These are phyloP conservation scores for Myxozyma vanderwaltii DNA, from an alignment of 805 yeast species.

Conservation along the genomic window DNA sequence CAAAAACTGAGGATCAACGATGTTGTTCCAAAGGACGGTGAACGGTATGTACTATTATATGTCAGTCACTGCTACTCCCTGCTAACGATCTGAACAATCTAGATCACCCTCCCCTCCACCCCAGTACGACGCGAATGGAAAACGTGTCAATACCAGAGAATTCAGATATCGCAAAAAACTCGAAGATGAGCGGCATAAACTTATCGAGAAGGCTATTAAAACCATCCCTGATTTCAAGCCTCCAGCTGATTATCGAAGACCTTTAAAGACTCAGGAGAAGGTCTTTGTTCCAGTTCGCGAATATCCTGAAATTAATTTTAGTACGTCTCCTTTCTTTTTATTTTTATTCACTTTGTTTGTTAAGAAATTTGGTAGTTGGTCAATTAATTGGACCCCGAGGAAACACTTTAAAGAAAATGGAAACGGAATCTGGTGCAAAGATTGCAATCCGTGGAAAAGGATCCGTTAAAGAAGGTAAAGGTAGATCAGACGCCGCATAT, in stretches of 20 bases:
- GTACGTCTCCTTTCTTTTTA: slow-evolving; percentile 7
- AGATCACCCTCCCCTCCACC: slow-evolving; percentile 91
- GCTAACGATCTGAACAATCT: too few relatives aligned
- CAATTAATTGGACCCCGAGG: slow-evolving; percentile 94
- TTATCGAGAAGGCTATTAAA: slow-evolving; percentile 74
- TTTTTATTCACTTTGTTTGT: not conserved
- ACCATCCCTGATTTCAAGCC: slow-evolving; percentile 75
- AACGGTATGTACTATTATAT: slow-evolving; percentile 44
- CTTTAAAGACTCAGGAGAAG: slow-evolving; percentile 76
- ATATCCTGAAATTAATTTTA: slow-evolving; percentile 86
- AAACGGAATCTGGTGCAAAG: slow-evolving; percentile 82
- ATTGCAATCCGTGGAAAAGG: slow-evolving; percentile 95
- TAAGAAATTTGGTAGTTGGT: slow-evolving; percentile 55
- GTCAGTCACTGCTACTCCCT: too few relatives aligned
- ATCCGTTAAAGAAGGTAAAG: slow-evolving; percentile 89
- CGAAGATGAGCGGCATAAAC: slow-evolving; percentile 76
- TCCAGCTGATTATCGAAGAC: slow-evolving; percentile 74
- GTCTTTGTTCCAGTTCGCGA: slow-evolving; percentile 81
- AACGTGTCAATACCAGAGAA: slow-evolving; percentile 82
- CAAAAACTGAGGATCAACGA: slow-evolving; percentile 56
- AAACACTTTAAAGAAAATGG: slow-evolving; percentile 76
- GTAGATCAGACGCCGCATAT: slow-evolving; percentile 49
- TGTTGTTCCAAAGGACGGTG: slow-evolving; percentile 50
- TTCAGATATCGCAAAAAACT: slow-evolving; percentile 59
- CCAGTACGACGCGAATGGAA: slow-evolving; percentile 77